Conservation (phyloP, 345 rosid genomes). For the Orychophragmus violaceus region DNA sequence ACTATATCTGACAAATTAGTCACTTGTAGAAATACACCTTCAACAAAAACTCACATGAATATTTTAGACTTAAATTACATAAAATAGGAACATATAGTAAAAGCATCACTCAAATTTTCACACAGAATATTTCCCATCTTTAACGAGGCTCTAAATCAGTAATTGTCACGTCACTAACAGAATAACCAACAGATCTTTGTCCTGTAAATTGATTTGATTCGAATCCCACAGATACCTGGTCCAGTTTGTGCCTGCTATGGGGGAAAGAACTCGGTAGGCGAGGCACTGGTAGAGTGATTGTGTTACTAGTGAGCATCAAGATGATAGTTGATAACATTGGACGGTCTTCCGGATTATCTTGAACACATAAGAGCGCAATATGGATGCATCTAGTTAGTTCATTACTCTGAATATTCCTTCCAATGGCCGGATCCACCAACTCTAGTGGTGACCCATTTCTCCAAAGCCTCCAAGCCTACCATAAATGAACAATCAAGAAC, state of each 20-base stretch:
- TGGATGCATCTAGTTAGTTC: neutral
- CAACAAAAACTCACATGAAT: no score
- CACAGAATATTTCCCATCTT: neutral
- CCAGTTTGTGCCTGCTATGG: neutral
- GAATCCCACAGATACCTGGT: neutral
- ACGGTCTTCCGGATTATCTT: neutral
- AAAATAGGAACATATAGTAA: neutral
- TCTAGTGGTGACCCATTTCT: neutral
- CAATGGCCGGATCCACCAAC: neutral
- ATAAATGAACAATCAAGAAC: neutral
- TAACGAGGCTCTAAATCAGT: constrained; percentile 1
- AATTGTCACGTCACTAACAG: neutral
- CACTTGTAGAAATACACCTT: no score
- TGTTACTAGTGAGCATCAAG: neutral
- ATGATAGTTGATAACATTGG: neutral
- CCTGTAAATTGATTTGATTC: neutral
- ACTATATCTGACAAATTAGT: no score
- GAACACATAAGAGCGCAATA: neutral
- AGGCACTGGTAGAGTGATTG: neutral
- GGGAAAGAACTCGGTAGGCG: neutral
- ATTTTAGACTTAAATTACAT: neutral
- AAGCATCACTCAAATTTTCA: neutral
- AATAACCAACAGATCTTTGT: neutral
- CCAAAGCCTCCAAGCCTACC: constrained; percentile 6
- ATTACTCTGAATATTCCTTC: neutral